These are phyloP conservation scores for Hanseniaspora clermontiae DNA, from an alignment of 805 yeast species.

Conservation along the genomic window DNA sequence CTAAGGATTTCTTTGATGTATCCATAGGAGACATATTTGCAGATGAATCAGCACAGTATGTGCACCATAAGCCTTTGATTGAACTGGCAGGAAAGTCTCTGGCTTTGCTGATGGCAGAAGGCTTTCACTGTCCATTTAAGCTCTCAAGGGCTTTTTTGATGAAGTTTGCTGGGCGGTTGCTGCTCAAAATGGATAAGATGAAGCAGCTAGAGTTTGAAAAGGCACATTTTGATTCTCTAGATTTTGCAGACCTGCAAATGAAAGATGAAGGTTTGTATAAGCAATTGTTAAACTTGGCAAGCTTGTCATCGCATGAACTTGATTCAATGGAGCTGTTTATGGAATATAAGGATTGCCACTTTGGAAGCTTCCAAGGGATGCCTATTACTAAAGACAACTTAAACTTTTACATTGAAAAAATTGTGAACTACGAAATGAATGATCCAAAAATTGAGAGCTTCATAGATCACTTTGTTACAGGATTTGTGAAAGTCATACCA, in stretches of 20 bases:
- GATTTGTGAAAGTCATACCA: conserved; percentile 55
- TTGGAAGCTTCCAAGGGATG: conserved; percentile 44
- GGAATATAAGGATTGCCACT: conserved; percentile 40
- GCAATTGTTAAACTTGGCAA: conserved; percentile 45
- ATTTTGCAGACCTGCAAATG: background rate
- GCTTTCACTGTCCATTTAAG: conserved; percentile 2
- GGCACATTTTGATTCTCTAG: background rate
- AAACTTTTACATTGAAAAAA: conserved; percentile 58
- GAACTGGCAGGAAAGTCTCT: conserved; percentile 6
- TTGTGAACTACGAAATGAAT: conserved; percentile 72
- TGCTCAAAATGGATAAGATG: background rate
- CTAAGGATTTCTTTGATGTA: background rate
- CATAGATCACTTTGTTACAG: conserved; percentile 44
- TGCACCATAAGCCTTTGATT: background rate
- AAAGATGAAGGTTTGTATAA: conserved; percentile 44
- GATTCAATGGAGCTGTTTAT: conserved; percentile 48
- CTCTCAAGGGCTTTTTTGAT: conserved; percentile 1
- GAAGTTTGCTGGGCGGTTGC: background rate
- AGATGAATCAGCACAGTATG: background rate
- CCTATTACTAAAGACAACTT: conserved; percentile 51
- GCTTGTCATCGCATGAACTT: conserved; percentile 33
- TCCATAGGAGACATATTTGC: background rate
- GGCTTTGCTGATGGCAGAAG: background rate
- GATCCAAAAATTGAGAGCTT: conserved; percentile 42
- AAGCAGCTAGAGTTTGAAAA: background rate